Evolutionary conservation across 176 grass and related monocot genomes (phyloP).

Genomic region (Raddia guianensis): DNA sequence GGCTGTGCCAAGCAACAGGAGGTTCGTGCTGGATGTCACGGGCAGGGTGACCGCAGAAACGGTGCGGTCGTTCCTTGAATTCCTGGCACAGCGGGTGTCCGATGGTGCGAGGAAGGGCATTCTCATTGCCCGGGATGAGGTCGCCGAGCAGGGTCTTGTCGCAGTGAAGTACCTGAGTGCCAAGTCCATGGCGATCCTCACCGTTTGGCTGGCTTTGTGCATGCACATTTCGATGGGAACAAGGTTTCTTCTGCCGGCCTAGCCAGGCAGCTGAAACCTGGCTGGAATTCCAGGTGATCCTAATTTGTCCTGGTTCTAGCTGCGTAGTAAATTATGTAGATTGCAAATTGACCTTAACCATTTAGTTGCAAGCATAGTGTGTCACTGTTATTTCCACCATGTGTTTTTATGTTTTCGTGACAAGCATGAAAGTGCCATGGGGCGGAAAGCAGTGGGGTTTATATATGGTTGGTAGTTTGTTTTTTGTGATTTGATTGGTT

Average conservation of each 20-base stretch:
- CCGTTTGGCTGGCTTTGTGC: slow-evolving; percentile 73
- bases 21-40: slow-evolving; percentile 80
- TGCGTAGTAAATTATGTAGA: slow-evolving; percentile 37
- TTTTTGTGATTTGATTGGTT: slow-evolving; percentile 31
- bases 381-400: background rate
- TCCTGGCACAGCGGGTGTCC: slow-evolving; percentile 48
- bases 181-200: slow-evolving; percentile 76
- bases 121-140: slow-evolving; percentile 44
- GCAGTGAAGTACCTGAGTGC: slow-evolving; percentile 62
- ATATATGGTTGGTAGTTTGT: slow-evolving; percentile 30
- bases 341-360: slow-evolving; percentile 26
- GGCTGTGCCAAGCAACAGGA: slow-evolving; percentile 66
- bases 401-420: slow-evolving; percentile 25
- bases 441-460: slow-evolving; percentile 11
- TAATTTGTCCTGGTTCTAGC: slow-evolving; percentile 21
- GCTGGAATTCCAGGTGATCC: slow-evolving; percentile 39
- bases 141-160: slow-evolving; percentile 57
- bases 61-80: slow-evolving; percentile 80
- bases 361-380: background rate
- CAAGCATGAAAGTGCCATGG: background rate
- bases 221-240: slow-evolving; percentile 77
- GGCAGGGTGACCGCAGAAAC: slow-evolving; percentile 74
- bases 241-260: slow-evolving; percentile 61
- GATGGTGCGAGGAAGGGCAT: slow-evolving; percentile 62
- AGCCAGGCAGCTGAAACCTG: slow-evolving; percentile 8